These are phyloP conservation scores for Coemansia sp. DNA, from an alignment of 371 early-diverging fungal genomes.

Conservation along the genomic window DNA sequence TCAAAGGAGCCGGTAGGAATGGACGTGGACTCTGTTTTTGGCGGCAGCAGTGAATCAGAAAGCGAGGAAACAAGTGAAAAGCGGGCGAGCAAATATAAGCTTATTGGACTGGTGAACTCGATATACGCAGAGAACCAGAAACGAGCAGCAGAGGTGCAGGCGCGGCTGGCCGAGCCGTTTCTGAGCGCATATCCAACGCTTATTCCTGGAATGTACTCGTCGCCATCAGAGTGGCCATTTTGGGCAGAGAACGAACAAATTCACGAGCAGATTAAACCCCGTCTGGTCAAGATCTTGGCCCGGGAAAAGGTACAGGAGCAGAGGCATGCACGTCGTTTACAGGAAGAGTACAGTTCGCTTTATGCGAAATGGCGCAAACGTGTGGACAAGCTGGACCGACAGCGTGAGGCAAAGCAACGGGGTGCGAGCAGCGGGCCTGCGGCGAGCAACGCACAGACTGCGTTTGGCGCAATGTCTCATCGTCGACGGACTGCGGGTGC, in stretches of 20 bases:
- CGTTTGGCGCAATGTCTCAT: slow-evolving; percentile 48
- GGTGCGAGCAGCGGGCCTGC: slow-evolving; percentile 27
- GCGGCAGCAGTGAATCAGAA: neutral
- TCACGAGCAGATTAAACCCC: slow-evolving; percentile 47
- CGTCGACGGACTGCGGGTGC: slow-evolving; percentile 12
- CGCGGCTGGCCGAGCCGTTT: slow-evolving; percentile 27
- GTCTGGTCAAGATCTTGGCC: slow-evolving; percentile 49
- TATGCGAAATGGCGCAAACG: slow-evolving; percentile 57
- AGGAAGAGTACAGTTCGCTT: slow-evolving; percentile 56
- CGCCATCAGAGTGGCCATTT: slow-evolving; percentile 62
- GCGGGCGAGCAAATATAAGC: slow-evolving; percentile 7
- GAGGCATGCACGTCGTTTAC: slow-evolving; percentile 53
- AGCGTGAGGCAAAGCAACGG: slow-evolving; percentile 48
- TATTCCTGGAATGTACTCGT: slow-evolving; percentile 54
- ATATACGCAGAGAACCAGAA: slow-evolving; percentile 63
- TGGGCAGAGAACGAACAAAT: slow-evolving; percentile 55
- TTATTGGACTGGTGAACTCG: slow-evolving; percentile 37
- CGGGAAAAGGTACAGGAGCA: slow-evolving; percentile 42
- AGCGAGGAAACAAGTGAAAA: neutral
- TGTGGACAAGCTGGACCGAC: slow-evolving; percentile 55
- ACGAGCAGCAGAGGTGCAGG: slow-evolving; percentile 49
- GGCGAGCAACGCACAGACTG: slow-evolving; percentile 46
- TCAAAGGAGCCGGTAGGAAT: neutral
- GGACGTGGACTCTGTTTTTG: neutral
- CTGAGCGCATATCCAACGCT: slow-evolving; percentile 40